These are phyloP conservation scores for Fusarium sterilihyphosum DNA, from an alignment of 2,329 filamentous ascomycete species.

Conservation along the genomic window DNA sequence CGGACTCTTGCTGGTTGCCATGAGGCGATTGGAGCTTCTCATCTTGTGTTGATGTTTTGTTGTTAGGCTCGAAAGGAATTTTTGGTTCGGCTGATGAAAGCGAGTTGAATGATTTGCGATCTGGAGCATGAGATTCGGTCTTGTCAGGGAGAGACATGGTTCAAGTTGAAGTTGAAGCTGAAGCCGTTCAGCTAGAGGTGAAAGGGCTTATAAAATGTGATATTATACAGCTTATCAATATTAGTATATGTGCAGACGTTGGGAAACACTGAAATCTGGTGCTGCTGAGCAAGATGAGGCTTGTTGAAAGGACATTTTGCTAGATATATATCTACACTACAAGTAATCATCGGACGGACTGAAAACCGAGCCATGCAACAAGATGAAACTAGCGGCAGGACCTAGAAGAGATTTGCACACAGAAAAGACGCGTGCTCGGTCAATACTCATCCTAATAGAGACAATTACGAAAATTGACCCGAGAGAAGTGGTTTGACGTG, in stretches of 20 bases:
- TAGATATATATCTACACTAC: slow-evolving; percentile 31
- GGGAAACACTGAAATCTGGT: not conserved
- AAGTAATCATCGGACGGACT: slow-evolving; percentile 17
- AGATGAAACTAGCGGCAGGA: slow-evolving; percentile 9
- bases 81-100: slow-evolving; percentile 32
- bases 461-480: not conserved
- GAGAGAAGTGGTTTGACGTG: slow-evolving; percentile 10
- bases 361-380: slow-evolving; percentile 11
- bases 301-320: slow-evolving; percentile 1
- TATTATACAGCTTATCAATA: not conserved
- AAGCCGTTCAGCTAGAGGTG: not conserved
- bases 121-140: not conserved
- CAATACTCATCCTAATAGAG: not conserved
- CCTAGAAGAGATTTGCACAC: not conserved
- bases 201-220: not conserved
- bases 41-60: not conserved
- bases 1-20: not conserved
- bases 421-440: slow-evolving; percentile 5
- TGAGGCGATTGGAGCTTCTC: not conserved
- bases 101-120: slow-evolving; percentile 31
- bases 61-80: not conserved
- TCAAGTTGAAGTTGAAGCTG: not conserved
- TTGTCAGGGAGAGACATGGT: slow-evolving; percentile 21
- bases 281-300: slow-evolving; percentile 1
- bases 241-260: not conserved